Evolutionary conservation across 2,329 filamentous ascomycete species (phyloP), one percentile per base, ranked within the genome.

Genomic region (Botrytis porri): DNA sequence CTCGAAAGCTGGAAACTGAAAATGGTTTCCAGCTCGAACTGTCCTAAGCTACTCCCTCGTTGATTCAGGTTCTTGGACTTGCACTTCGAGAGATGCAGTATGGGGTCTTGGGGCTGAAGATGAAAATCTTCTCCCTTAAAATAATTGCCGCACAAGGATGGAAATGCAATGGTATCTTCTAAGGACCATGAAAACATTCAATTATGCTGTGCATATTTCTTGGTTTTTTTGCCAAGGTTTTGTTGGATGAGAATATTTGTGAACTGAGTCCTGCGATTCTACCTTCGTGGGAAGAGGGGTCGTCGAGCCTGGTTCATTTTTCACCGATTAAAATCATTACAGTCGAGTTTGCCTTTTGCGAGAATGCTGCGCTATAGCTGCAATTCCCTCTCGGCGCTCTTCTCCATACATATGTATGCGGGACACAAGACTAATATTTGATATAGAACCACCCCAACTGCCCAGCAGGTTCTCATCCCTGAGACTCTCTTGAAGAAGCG

Each of bases 401-500:
- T 85, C 85, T 86, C 83, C 87, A 88, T 88, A 86, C 86, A 80
- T 80, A 84, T 83, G 86, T 88, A 86, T 89, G 86, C 84, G 87
- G 90, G 88, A 89, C 87, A 76, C 39, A 87, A 88, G 90, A 93
- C 92, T 93, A 90, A 93, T 92, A 91, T 93, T 54, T 59, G 84
- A 90, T 83, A 82, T 83, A 97, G 94, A 87, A 91, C 90, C 86
- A 93, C 97, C 83, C 94, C 96, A 80, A 97, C 94, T 85, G 87
- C 95, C 86, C 93, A 98, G 85, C 93, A 98, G 85, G 91, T 99
- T 85, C 89, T 98, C 85, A 94, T 98, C 84, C 96, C 96, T 81
- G 96, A 99, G 93, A 99, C 96, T 82, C 93, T 99, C 83, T 91
- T 99, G 86, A 99, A 99, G 93, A 99, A 99, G 94, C 93, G 96